Percentiles rank a stretch among this genome's conserved stretches.
phyloP scores from a whole-genome alignment of 148 eudicot genomes.

The Chenopodium formosanum region DNA sequence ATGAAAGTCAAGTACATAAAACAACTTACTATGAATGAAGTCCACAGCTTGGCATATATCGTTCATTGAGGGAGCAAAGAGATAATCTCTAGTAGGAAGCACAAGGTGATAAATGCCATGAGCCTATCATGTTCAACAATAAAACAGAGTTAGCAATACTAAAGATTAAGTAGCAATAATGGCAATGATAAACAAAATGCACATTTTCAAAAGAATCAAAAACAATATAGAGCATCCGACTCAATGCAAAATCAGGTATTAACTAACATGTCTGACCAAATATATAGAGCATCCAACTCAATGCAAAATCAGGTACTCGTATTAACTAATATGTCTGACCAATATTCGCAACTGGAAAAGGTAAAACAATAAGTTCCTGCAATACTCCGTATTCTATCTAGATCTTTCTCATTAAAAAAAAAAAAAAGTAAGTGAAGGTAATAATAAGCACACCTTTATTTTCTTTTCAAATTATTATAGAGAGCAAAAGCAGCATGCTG shows the following conservation, averaged over 20 bases:
- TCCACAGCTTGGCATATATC: conserved; percentile 77
- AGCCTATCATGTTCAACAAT: conserved; percentile 46
- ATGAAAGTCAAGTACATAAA: neutral
- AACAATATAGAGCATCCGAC: neutral
- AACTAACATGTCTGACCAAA: neutral
- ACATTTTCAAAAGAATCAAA: neutral
- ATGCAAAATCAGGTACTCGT: neutral
- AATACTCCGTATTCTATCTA: neutral
- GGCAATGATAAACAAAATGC: neutral
- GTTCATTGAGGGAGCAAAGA: conserved; percentile 75
- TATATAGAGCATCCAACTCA: neutral
- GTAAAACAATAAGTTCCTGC: neutral
- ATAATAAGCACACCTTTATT: neutral
- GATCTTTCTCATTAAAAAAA: neutral
- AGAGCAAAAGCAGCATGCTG: neutral
- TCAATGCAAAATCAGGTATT: neutral
- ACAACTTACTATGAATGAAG: conserved; percentile 70
- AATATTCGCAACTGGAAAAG: neutral
- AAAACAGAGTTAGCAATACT: conserved; percentile 12
- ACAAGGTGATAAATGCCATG: conserved; percentile 83
- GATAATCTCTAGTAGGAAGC: conserved; percentile 90
- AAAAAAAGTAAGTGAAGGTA: neutral
- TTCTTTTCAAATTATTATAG: neutral
- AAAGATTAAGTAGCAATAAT: neutral
- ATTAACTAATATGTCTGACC: neutral